Base-by-base conservation (phyloP, 805 yeast genomes). In the Alloascoidea africana region DNA sequence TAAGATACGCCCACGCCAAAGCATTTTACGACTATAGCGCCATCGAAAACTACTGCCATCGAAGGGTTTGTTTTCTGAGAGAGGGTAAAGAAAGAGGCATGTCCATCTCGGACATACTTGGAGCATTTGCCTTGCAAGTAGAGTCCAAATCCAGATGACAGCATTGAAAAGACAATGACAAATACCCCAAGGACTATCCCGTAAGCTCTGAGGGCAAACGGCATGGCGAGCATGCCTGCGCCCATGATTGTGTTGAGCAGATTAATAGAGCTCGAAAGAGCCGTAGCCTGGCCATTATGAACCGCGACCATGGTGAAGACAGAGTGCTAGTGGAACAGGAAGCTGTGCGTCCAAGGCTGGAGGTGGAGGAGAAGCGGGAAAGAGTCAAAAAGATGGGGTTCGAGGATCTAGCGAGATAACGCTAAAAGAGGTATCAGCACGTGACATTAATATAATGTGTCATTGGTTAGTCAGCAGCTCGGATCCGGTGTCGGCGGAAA, bases 1-100 rank as follows among this genome's bases (percentile, higher is more conserved):
- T 81, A 80, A 27, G 79, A 70, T 2, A 81, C 69, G n/a, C 80
- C 78, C 14, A 80, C 89, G 4, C 91, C 91, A 52, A 76, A 81
- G 51, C 89, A 79, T 53, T 80, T 82, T 47, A 79, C 60, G 35
- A 81, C 78, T 42, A 80, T 80, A 32, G 87, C 86, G 5, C 70
- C 50, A 50, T 80, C 91, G 50, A 80, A 81, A 15, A 79, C 52
- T 5, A 79, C 70, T 4, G 78, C 70, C 30, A 80, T 57, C 15
- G 68, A 65, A 2, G 91, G 91, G 47, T 78, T 78, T 1, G 87
- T 80, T 44, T 74, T 59, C 27, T 66, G 66, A 42, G 86, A 73
- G 17, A 80, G 62, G 35, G 73, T 68, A 58, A 78, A 79, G 50
- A 81, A 80, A 2, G 81, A 73, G 13, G 87, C 82, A 32, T 68